Evolutionary conservation across 352 stramenopile species (phyloP), one percentile per base, ranked within the genome.

Genomic region (Pythium coloratum): DNA sequence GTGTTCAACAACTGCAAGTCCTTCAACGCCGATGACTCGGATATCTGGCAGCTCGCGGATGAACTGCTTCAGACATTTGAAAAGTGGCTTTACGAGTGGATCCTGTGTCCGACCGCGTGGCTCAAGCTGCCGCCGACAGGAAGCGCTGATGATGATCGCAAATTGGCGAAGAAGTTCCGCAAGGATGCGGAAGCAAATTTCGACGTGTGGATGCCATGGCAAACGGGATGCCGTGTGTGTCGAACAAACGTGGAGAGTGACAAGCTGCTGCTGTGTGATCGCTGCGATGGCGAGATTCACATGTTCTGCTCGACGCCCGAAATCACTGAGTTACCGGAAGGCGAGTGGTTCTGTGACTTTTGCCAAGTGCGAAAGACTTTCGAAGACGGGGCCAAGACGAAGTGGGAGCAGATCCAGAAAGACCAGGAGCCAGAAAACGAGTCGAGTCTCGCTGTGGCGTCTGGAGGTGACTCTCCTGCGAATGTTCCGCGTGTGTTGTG

Each of bases 1-100:
- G 87, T 97, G 10, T 97, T 97, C 69, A 73, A 65, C 16, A 97
- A 97, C 65, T 97, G 90, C 67, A 94, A 94, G 57, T 71, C 74
- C 20, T 97, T 93, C 74, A 97, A 97, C 69, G 76, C 76, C 0
- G 81, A 90, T 34, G 84, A 75, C 28, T 97, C 89, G 0, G 87
- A 90, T 20, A 97, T 97, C 61, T 93, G 81, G 80, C 49, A 73
- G 28, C 72, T 91, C 64, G 87, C 89, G 2, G 71, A 95, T 40
- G 80, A 81, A 10, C 70, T 97, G 4, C 63, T 89, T 6, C 81
- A 82, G 62, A 82, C 74, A 3, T 96, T 97, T 62, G 89, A 97
- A 50, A 94, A 94, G 57, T 94, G 89, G 81, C 65, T 93, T 26
- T 94, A 94, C 67, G 84, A 96, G 24, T 97, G 89, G 89, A 65